Conservation (phyloP, 306 rosid genomes). For the Oemleria cerasiformis region DNA sequence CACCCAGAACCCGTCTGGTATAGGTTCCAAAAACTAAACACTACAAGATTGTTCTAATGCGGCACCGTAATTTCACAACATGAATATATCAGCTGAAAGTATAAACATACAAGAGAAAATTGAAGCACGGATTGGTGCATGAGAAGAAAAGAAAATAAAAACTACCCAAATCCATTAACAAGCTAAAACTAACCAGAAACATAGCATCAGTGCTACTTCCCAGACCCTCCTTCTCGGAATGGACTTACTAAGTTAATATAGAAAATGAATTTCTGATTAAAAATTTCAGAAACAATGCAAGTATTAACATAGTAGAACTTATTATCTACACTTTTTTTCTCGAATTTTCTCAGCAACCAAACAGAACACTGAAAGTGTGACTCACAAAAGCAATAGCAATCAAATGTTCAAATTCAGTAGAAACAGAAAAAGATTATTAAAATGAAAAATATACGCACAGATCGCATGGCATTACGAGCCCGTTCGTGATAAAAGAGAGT, state of each 20-base stretch:
- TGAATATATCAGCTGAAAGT: neutral
- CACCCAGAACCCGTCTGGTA: neutral
- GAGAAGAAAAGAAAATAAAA: neutral
- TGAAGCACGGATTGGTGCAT: neutral
- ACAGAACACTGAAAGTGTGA: neutral
- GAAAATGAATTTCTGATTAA: neutral
- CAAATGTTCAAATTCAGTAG: neutral
- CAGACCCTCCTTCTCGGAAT: neutral
- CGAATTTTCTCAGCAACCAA: constrained; percentile 9
- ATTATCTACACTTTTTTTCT: neutral
- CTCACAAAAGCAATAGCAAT: neutral
- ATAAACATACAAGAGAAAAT: neutral
- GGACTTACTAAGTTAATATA: neutral
- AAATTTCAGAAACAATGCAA: no score
- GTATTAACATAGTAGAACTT: neutral
- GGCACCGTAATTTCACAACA: neutral
- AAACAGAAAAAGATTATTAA: neutral
- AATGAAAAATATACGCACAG: constrained; percentile 1
- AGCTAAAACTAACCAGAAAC: neutral
- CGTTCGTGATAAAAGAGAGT: neutral
- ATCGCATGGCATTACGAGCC: neutral
- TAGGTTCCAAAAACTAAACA: neutral
- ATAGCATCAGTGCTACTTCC: neutral
- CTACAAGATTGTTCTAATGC: neutral
- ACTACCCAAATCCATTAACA: no score